Evolutionary conservation across 73 alveolate species (phyloP), one percentile per base, ranked within the genome.

Genomic region (Breviolum minutum): DNA sequence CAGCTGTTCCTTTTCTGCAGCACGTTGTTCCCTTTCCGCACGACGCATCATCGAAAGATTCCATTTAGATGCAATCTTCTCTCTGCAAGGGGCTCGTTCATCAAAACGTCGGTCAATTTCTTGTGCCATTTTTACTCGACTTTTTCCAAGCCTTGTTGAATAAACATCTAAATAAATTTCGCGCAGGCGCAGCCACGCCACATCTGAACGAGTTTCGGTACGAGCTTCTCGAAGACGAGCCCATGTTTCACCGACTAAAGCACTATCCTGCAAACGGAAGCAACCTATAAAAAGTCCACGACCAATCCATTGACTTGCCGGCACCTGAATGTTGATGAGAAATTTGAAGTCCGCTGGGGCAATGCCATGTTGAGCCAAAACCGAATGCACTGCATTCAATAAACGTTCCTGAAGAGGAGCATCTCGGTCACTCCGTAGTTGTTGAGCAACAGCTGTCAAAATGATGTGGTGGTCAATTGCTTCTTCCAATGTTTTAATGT

Each of bases 261-360:
- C 54, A n/a, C 14, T 77, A n/a, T 82, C 70, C 20, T 19, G 40
- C 26, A 84, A 24, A 19, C 27, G 27, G 60, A 84, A 84, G 6
- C 71, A 73, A 26, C 77, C n/a, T 27, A 62, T 19, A 19, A 17
- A 10, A 2, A 84, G 54, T 10, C 32, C 77, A 24, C 94, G 22
- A 61, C 94, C 94, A 84, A 62, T 84, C 94, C 94, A 84, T 61
- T 84, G 94, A 48, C 16, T 61, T 19, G 94, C 74, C 22, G 95
- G 81, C 8, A 87, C 95, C 61, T 4, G 22, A 11, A 87, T 63
- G 40, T 69, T 63, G 64, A 87, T 24, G 29, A 20, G 68, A n/a
- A 87, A 8, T 17, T 63, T 87, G 14, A 69, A 64, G 5, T 63
- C 77, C 0, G 22, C 60, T 20, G 6, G 32, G 0, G 17, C 32